These are phyloP conservation scores for Talaromyces sp. DNA, from an alignment of 2,329 filamentous ascomycete genomes.

Conservation along the genomic window DNA sequence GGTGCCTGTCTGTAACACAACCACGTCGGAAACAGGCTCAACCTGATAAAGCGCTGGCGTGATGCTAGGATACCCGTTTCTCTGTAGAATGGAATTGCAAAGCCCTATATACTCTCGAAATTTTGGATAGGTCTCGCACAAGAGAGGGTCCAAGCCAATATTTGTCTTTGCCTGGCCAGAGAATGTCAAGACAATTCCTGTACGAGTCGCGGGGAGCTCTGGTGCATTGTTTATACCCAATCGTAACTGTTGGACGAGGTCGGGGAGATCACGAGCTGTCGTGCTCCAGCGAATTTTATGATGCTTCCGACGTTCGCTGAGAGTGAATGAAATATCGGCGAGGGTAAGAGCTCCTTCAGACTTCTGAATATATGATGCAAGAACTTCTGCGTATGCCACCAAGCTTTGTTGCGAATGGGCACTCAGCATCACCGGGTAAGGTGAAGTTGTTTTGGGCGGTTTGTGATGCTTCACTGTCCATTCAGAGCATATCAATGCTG, in stretches of 20 bases:
- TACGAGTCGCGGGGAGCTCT: background rate
- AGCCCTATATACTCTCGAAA: background rate
- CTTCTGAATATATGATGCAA: background rate
- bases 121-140: background rate
- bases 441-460: background rate
- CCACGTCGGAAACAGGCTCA: constrained; percentile 3
- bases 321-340: background rate
- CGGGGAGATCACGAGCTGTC: background rate
- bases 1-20: constrained; percentile 30
- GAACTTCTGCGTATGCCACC: background rate
- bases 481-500: constrained; percentile 23
- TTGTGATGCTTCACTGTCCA: background rate
- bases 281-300: background rate
- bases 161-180: background rate
- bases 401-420: background rate
- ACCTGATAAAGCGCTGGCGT: constrained; percentile 15
- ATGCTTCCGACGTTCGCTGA: background rate
- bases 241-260: background rate
- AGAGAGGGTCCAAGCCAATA: background rate
- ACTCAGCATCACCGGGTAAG: background rate
- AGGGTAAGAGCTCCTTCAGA: background rate
- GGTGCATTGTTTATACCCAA: background rate
- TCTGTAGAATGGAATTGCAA: background rate
- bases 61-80: constrained; percentile 14
- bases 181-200: background rate